Conservation (phyloP, 805 yeast genomes). For the Yarrowia phangngaensis region DNA sequence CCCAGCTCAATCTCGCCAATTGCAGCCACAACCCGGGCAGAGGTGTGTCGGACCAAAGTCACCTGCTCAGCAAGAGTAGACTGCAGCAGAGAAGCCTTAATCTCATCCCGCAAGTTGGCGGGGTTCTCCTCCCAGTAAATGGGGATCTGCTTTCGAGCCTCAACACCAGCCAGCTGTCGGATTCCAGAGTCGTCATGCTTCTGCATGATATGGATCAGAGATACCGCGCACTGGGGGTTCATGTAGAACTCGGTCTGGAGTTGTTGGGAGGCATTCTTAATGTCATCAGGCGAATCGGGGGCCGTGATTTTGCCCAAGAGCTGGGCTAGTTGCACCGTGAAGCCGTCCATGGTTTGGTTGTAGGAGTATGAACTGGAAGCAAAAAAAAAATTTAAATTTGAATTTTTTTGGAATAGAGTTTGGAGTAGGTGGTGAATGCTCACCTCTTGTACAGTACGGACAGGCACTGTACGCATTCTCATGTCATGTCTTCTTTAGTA, state of each 20-base stretch:
- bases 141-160: constrained; percentile 77
- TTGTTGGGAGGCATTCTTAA: constrained; percentile 75
- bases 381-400: constrained; percentile 11
- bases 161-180: constrained; percentile 93
- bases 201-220: constrained; percentile 77
- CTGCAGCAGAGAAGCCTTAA: constrained; percentile 65
- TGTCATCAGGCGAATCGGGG: constrained; percentile 62
- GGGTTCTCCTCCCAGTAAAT: constrained; percentile 56
- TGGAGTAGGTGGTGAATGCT: constrained; percentile 21
- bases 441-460: no score
- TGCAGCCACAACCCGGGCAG: constrained; percentile 83
- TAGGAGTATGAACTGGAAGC: not conserved
- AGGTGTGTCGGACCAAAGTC: constrained; percentile 74
- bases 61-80: constrained; percentile 62
- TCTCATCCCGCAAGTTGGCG: constrained; percentile 49
- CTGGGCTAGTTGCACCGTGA: constrained; percentile 52
- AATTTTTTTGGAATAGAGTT: constrained; percentile 24
- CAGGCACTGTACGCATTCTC: no score
- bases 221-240: constrained; percentile 68
- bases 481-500: no score
- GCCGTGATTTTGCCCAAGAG: constrained; percentile 73
- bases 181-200: constrained; percentile 63
- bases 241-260: constrained; percentile 71
- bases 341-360: constrained; percentile 23
- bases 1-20: constrained; percentile 76